Conservation (phyloP, 352 stramenopile genomes). For the Paralagenidium karlingii region DNA sequence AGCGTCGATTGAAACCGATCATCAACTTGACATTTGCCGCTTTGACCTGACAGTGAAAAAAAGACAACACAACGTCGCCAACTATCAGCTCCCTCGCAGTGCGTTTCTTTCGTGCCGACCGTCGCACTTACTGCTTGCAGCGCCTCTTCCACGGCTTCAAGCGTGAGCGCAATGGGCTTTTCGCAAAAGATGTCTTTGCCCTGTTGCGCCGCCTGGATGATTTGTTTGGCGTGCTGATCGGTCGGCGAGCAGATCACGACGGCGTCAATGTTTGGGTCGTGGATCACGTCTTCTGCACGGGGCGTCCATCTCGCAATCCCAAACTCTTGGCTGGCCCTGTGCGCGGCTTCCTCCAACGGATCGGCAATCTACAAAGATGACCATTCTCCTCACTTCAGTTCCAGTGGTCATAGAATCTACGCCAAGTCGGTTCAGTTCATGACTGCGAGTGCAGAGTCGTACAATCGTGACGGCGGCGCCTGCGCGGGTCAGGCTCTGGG, state of each 20-base stretch:
- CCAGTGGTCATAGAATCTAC: constrained; percentile 1
- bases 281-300: constrained; percentile 86
- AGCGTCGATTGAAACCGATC: constrained; percentile 89
- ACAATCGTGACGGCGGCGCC: constrained; percentile 33
- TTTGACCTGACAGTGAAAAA: constrained; percentile 5
- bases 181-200: constrained; percentile 95
- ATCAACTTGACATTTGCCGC: constrained; percentile 87
- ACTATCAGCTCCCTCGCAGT: constrained; percentile 1
- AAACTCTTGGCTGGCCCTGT: constrained; percentile 22
- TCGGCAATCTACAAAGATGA: constrained; percentile 17
- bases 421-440: neutral
- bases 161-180: constrained; percentile 91
- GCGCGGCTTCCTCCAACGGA: constrained; percentile 8
- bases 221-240: constrained; percentile 89
- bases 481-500: constrained; percentile 26
- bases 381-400: constrained; percentile 8
- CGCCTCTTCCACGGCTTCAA: constrained; percentile 44
- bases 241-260: constrained; percentile 95
- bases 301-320: constrained; percentile 50
- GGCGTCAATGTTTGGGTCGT: constrained; percentile 87
- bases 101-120: too few relatives aligned
- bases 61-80: neutral
- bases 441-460: constrained; percentile 10
- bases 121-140: constrained; percentile 23
- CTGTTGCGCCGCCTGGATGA: constrained; percentile 84